These are phyloP conservation scores for Cicer pinnatifidum DNA, from an alignment of 306 rosid genomes.

Conservation along the genomic window DNA sequence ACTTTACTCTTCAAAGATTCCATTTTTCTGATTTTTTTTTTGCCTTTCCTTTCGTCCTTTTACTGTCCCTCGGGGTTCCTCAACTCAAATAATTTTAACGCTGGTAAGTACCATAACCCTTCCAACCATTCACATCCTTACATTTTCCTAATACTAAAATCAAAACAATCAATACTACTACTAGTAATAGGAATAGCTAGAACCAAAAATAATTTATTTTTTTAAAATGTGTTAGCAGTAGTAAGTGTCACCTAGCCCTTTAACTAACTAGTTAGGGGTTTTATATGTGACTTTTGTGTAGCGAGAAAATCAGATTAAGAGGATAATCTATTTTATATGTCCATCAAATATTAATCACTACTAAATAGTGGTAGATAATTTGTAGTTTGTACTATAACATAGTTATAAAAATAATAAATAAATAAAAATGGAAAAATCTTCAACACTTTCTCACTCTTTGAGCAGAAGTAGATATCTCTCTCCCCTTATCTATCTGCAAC, in stretches of 20 bases:
- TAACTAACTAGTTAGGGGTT: no score
- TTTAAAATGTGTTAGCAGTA: no score
- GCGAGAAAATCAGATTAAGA: no score
- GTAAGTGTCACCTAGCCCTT: no score
- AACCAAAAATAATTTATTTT: no score
- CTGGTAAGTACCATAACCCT: conserved; percentile 2
- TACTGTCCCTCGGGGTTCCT: conserved; percentile 50
- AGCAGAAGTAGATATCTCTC: conserved; percentile 10
- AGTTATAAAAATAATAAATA: not conserved
- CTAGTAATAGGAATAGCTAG: not conserved
- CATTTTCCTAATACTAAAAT: conserved; percentile 18
- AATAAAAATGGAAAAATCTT: not conserved
- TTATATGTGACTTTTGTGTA: no score
- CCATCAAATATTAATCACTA: no score
- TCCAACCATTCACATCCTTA: conserved; percentile 3
- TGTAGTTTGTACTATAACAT: no score
- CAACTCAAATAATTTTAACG: conserved; percentile 20
- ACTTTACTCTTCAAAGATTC: conserved; percentile 63
- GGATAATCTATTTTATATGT: no score
- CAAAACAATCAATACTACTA: not conserved
- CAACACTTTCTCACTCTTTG: conserved; percentile 25
- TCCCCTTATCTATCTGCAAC: conserved; percentile 23
- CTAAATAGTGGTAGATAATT: no score
- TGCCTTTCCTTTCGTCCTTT: conserved; percentile 60
- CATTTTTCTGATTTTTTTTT: conserved; percentile 54